Evolutionary conservation across 148 eudicot genomes (phyloP).

Genomic region (Simmondsia chinensis): DNA sequence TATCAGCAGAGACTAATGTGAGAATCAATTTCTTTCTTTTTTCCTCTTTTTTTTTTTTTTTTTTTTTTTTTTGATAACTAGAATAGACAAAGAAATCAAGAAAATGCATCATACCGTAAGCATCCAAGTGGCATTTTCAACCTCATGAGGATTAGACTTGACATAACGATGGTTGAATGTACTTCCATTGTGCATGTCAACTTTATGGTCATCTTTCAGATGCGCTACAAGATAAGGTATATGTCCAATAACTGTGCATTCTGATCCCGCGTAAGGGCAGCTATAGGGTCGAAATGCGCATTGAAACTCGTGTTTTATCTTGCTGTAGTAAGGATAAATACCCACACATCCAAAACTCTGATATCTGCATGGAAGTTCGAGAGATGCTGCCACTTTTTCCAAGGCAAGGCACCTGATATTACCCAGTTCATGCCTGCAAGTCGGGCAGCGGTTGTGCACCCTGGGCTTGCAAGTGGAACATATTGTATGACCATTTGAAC

Average conservation of each 20-base stretch:
- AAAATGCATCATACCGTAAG: constrained; percentile 65
- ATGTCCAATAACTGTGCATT: constrained; percentile 73
- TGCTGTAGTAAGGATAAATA: constrained; percentile 79
- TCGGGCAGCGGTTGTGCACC: constrained; percentile 94
- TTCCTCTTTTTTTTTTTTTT: background rate
- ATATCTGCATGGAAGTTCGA: constrained; percentile 84
- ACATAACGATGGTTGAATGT: constrained; percentile 95
- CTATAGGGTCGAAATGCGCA: constrained; percentile 77
- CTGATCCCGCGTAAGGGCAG: constrained; percentile 94
- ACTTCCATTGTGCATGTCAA: constrained; percentile 89
- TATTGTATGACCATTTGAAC: constrained; percentile 88
- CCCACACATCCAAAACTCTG: constrained; percentile 69
- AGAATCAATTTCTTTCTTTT: background rate
- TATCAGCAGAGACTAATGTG: no score
- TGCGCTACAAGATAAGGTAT: constrained; percentile 67
- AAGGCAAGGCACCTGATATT: constrained; percentile 87
- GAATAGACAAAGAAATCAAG: background rate
- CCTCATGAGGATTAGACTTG: constrained; percentile 83
- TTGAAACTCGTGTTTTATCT: constrained; percentile 77
- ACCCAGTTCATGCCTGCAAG: constrained; percentile 96
- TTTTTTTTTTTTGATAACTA: background rate
- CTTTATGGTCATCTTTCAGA: constrained; percentile 82
- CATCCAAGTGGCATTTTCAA: constrained; percentile 95
- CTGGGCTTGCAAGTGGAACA: constrained; percentile 88
- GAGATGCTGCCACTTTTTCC: constrained; percentile 90